Evolutionary conservation across 257 asterid genomes (phyloP), one percentile per base, ranked within the genome.

Genomic region (Parsonsia alboflavescens): DNA sequence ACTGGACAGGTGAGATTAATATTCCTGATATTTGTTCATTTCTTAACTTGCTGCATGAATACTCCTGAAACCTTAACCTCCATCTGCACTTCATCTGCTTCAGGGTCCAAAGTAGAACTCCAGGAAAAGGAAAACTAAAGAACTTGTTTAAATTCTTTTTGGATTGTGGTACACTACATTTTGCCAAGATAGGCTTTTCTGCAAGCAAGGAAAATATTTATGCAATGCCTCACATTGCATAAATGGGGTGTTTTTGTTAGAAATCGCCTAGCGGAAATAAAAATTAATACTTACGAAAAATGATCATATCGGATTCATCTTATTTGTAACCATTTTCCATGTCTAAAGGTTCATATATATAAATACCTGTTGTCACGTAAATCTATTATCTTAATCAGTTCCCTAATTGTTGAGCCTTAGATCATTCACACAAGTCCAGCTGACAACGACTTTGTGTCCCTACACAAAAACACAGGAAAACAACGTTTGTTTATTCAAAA

Each of bases 1-100:
- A 89, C 99, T 75, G 99, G 99, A 72, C 99, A 95, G 96, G 99
- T 92, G 76, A 84, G 83, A 52, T 56, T 28, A 28, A 21, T 77
- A 28, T 13, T 39, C 70, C 36, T 53, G 58, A 67, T 68, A 17
- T 3, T 5, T 24, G 10, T 24, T 26, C 46, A 5, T 42, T 42
- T 42, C 44, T 30, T 17, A 30, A 28, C n/a, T 61, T 30, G 9
- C 42, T 30, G 67, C n/a, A 59, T 28, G 11, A 9, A 28, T 61
- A 1, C n/a, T 61, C 67, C 67, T 61, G 3, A 13, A 61, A 12
- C 44, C n/a, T 4, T 61, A 30, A 61, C 4, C 2, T 24, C 36
- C 28, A 22, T 9, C 39, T 26, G 30, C 59, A n/a, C 26, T 16
- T 58, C 17, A 58, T 58, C 39, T 8, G 28, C 36, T 58, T 30